These are phyloP conservation scores for Penicillium parvum DNA, from an alignment of 495 filamentous ascomycete genomes.

Conservation along the genomic window DNA sequence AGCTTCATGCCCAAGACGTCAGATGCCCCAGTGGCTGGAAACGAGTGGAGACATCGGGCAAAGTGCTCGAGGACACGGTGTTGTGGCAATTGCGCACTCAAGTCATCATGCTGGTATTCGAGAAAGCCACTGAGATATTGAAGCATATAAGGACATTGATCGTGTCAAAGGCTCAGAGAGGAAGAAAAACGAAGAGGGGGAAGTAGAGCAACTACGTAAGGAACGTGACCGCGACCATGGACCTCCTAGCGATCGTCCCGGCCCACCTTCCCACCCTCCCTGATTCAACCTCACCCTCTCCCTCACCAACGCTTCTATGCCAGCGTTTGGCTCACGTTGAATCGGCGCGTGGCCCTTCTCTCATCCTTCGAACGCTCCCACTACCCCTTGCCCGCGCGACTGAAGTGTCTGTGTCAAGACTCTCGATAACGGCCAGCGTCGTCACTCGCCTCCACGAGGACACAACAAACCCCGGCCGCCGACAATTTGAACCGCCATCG, in stretches of 20 bases:
- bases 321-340: constrained; percentile 1
- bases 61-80: constrained; percentile 2
- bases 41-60: constrained; percentile 16
- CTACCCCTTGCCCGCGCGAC: constrained; percentile 8
- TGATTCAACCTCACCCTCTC: constrained; percentile 17
- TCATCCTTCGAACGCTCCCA: constrained; percentile 1
- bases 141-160: no score
- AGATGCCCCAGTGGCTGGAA: constrained; percentile 22
- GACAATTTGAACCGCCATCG: constrained; percentile 8
- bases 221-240: constrained; percentile 35
- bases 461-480: constrained; percentile 6
- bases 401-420: constrained; percentile 20
- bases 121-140: no score
- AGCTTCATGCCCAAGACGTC: constrained; percentile 29
- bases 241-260: constrained; percentile 25
- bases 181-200: not conserved
- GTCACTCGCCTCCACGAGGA: constrained; percentile 10
- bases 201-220: constrained; percentile 16
- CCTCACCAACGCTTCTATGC: constrained; percentile 4
- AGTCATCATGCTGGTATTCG: not conserved
- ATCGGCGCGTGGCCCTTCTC: constrained; percentile 4
- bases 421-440: constrained; percentile 20
- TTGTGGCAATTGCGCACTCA: not conserved
- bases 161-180: not conserved
- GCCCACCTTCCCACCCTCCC: constrained; percentile 27